Evolutionary conservation across 805 yeast genomes (phyloP).

Genomic region (Yarrowia sp.): DNA sequence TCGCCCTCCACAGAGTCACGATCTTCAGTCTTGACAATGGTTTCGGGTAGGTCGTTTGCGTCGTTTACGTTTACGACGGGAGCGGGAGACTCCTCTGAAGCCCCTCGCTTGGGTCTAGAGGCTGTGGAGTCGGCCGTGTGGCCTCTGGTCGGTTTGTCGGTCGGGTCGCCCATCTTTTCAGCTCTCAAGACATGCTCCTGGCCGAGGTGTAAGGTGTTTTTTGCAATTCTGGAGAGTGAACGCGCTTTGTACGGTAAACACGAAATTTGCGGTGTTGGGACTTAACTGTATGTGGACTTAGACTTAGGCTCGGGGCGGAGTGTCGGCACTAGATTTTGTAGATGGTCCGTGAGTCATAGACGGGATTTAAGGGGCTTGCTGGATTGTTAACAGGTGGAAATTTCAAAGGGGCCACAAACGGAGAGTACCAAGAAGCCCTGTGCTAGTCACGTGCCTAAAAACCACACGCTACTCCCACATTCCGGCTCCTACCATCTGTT

Average conservation of each 20-base stretch:
- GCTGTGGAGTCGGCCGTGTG: neutral
- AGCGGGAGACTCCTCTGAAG: constrained; percentile 12
- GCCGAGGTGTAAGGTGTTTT: neutral
- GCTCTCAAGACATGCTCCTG: constrained; percentile 28
- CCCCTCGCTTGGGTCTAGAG: constrained; percentile 4
- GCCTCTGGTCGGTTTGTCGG: constrained; percentile 3
- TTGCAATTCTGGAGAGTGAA: constrained; percentile 1
- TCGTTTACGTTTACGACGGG: constrained; percentile 37
- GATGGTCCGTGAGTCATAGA: constrained; percentile 2
- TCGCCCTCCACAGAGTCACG: constrained; percentile 21
- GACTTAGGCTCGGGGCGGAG: constrained; percentile 37
- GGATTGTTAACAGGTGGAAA: no score
- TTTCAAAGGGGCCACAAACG: neutral
- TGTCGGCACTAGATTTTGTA: constrained; percentile 6
- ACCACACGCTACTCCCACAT: no score
- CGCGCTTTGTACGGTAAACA: constrained; percentile 30
- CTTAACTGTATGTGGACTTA: constrained; percentile 15
- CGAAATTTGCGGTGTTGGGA: constrained; percentile 37
- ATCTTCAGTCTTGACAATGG: constrained; percentile 31
- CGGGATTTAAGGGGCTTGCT: no score
- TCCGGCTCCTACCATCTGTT: neutral
- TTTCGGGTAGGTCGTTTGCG: constrained; percentile 23
- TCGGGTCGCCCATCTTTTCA: constrained; percentile 14
- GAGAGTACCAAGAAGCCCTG: no score
- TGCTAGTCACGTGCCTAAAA: no score